Conservation (phyloP, 129 eudicot genomes). For the Arctium lappa region DNA sequence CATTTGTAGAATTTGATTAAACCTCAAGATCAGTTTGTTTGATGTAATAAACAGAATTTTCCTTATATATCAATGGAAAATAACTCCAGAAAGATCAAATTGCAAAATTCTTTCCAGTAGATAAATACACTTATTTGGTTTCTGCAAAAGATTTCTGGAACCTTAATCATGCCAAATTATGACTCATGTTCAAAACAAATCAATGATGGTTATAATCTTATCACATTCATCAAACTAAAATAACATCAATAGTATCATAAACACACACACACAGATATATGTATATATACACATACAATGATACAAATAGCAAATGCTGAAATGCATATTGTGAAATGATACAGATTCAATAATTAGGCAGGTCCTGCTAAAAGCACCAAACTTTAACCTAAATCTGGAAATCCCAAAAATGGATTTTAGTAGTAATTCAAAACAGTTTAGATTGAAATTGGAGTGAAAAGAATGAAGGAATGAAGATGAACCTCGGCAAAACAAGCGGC, state of each 20-base stretch:
- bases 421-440: background rate
- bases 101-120: background rate
- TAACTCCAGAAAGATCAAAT: background rate
- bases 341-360: background rate
- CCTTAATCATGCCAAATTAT: background rate
- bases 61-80: background rate
- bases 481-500: constrained; percentile 99
- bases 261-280: background rate
- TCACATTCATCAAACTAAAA: background rate
- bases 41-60: background rate
- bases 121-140: background rate
- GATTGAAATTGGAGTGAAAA: background rate
- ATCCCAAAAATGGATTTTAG: background rate
- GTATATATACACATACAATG: background rate
- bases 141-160: background rate
- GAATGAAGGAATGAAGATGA: background rate
- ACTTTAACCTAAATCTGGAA: background rate
- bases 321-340: background rate
- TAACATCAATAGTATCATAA: background rate
- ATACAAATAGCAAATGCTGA: background rate
- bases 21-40: background rate
- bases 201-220: background rate
- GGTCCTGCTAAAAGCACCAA: background rate
- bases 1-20: background rate
- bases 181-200: background rate